Base-by-base conservation (phyloP, 106 monocot species). In the Dioscorea zingiberensis region DNA sequence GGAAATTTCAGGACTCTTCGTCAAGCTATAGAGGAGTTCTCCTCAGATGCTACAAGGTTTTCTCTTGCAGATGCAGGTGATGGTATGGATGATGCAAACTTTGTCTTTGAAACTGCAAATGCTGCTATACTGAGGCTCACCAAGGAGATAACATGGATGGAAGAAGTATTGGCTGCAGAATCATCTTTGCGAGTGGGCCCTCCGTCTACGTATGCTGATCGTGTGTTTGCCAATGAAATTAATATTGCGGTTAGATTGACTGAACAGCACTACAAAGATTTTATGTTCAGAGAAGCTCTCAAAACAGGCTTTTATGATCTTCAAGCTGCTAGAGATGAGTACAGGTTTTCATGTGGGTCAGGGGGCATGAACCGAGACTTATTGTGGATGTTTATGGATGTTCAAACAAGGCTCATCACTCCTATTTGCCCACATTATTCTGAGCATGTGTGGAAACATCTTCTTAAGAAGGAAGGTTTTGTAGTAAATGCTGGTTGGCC, bases 11-110 rank as follows among this genome's bases (percentile, higher is more conserved):
- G 73, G 69, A 93, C 93, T 9, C 83, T 93, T 27, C 76, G 81
- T 19, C 88, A 93, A 70, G 83, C 89, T 22, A 89, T 93, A 15
- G 85, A 93, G 56, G 85, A 89, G 30, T 93, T 78, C 49, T 85
- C 88, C 19, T 53, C 89, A 28, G 93, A 93, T 74, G 93, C 93
- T 22, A 93, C 93, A 59, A 77, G 93, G 26, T 89, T 93, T 59
- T 65, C 93, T 27, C 83, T 93, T 64, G 89, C 93, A 27, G 93
- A 93, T 76, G 85, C 93, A 57, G 93, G 93, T 7, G 93, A 93
- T 70, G 86, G 85, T 22, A 86, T 93, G 89, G 93, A 93, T 67
- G 93, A 93, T 70, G 89, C 89, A 55, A 93, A 89, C 58, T 93
- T 93, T 63, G 93, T 93, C 15, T 86, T 81, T 56, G 93, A 89